These are phyloP conservation scores for Plasmodium coatneyi DNA, from an alignment of 169 alveolate genomes.

Conservation along the genomic window DNA sequence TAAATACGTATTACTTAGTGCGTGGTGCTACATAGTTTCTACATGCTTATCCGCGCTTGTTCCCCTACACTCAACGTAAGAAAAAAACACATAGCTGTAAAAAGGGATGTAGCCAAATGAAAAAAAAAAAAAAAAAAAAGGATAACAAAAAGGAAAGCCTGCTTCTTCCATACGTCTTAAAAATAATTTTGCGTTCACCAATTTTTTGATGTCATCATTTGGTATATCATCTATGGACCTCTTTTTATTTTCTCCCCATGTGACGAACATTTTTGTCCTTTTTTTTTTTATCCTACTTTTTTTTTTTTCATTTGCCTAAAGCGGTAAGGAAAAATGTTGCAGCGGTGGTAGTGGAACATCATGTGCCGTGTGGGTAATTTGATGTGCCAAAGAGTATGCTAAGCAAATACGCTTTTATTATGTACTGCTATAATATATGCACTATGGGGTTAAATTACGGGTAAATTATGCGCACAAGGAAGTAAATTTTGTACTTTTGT, in stretches of 20 bases:
- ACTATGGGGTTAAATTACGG: background rate
- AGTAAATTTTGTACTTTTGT: background rate
- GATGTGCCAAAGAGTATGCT: background rate
- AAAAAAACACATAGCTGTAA: background rate
- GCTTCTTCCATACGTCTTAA: background rate
- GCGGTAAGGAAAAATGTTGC: background rate
- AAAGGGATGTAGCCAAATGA: background rate
- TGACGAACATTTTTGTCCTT: background rate
- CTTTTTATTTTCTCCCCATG: background rate
- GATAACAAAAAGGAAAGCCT: background rate
- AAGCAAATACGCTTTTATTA: background rate
- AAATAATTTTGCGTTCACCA: background rate
- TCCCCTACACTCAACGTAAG: background rate
- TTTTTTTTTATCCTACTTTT: background rate
- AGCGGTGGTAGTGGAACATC: constrained; percentile 7
- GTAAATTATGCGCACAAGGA: background rate
- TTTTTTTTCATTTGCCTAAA: background rate
- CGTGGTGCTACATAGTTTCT: background rate
- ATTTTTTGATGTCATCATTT: background rate
- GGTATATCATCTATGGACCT: background rate
- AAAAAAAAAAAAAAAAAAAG: background rate
- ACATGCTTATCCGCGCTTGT: background rate
- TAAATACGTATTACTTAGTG: too few relatives aligned
- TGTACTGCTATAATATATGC: background rate
- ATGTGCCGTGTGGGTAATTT: background rate